Base-by-base conservation (phyloP, 208 protist species). In the Acanthamoeba healyi region DNA sequence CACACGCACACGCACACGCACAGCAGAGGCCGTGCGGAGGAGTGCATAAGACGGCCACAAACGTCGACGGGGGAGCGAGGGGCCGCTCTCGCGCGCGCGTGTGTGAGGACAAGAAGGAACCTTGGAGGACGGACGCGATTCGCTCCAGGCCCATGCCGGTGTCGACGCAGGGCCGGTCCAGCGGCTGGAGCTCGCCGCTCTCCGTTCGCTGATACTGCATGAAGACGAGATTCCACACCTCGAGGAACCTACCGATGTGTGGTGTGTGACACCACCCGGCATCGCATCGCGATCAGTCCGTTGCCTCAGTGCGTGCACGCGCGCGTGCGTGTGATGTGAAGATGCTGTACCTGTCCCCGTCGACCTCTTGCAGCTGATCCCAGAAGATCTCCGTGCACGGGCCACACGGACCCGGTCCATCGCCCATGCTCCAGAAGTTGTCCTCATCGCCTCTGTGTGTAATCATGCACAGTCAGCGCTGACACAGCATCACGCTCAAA, bases 211-310 rank as follows among this genome's bases (percentile, higher is more conserved):
- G 24, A 58, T 95, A 70, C 63, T 96, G 38, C 94, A 97, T 97
- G 38, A 97, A 96, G 61, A 97, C 96, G 5, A 97, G 44, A 81
- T 97, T 97, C 96, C 96, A 97, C 5, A 97, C 54, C 81, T 97
- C 96, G 7, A 97, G 88, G 6, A 58, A 95, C 36, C 94, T 87
- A n/a, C 22, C 19, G n/a, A n/a, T n/a, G n/a, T n/a, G n/a, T n/a
- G n/a, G n/a, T n/a, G n/a, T n/a, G n/a, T n/a, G n/a, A n/a, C n/a
- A n/a, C n/a, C n/a, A n/a, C 14, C 17, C 14, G 34, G 5, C 32
- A 32, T 0, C 70, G 5, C 0, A 44, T 49, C 72, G 49, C 24
- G 42, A 32, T n/a, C 22, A 49, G 12, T 9, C 36, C 14, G 22
- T 34, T 54, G 32, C 14, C 15, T 19, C 22, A 24, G 49, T 22